Evolutionary conservation across 768 basidiomycete genomes (phyloP).

Genomic region (Kwoniella mangroviensis): DNA sequence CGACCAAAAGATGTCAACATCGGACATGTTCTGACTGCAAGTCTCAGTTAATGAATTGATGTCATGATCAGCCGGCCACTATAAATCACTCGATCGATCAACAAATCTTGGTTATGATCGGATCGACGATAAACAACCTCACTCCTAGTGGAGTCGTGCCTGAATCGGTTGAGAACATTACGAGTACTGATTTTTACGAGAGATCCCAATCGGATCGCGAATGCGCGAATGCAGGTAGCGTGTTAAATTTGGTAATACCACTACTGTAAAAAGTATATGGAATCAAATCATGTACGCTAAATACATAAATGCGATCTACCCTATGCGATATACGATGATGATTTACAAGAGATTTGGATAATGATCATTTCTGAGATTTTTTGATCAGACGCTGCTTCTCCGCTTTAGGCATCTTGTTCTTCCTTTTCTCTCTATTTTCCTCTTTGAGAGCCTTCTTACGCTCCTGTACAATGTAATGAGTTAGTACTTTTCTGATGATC

Average conservation of each 20-base stretch:
- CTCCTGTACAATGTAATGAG: conserved; percentile 64
- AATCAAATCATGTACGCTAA: neutral
- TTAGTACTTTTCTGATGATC: neutral
- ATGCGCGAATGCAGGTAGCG: too few species aligned
- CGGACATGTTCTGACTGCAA: neutral
- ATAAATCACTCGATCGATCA: conserved; percentile 3
- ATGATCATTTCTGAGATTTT: conserved; percentile 27
- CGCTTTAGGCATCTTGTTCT: conserved; percentile 91
- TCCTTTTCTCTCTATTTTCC: conserved; percentile 83
- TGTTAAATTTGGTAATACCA: too few species aligned
- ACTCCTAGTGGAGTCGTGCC: conserved; percentile 4
- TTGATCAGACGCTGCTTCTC: conserved; percentile 90
- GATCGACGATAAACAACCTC: conserved; percentile 3
- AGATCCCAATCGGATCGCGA: neutral
- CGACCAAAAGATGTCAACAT: conserved; percentile 1
- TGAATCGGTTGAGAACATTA: conserved; percentile 8
- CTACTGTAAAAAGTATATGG: too few species aligned
- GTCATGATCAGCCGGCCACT: neutral
- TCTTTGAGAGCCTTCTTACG: conserved; percentile 87
- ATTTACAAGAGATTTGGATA: neutral
- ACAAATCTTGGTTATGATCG: conserved; percentile 1
- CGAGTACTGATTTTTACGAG: conserved; percentile 7
- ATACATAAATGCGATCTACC: neutral
- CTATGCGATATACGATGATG: neutral
- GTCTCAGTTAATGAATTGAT: neutral